Base-by-base conservation (phyloP, 148 eudicot species). In the Rhododendron kiyosumense region DNA sequence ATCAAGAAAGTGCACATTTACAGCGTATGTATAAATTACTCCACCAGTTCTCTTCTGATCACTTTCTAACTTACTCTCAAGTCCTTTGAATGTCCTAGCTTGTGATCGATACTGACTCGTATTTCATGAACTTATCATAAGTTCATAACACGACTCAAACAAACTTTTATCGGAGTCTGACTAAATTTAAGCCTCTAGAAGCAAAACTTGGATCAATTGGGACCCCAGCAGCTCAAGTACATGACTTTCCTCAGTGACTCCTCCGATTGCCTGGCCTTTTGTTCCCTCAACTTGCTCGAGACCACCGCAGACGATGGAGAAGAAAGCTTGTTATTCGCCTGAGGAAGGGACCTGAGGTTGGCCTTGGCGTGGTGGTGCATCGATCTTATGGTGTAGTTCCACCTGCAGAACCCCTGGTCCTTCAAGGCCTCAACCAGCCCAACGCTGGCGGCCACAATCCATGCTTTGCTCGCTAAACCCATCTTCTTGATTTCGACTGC, bases 151-250 rank as follows among this genome's bases (percentile, higher is more conserved):
- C 59, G 59, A 52, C 59, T 45, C 59, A 18, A 14, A 52, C 20
- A 14, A 52, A 52, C 12, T 11, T 2, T 57, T 17, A 57, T 5
- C 4, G 20, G 63, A 57, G 63, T 18, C 24, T n/a, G 0, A 18
- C 24, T 18, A 57, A 57, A 57, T 2, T 65, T 57, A 57, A n/a
- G 4, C 14, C 71, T 65, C 13, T 65, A 65, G 14, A 65, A 8
- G 18, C 3, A 32, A n/a, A n/a, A 65, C 10, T 65, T 2, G 26
- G 75, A 69, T 69, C 26, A 22, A 65, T 85, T 87, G 48, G 91
- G 89, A 78, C 89, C 89, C 91, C 91, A 89, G 54, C 91, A 87
- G 81, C 91, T 87, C 87, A 89, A 85, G 83, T 87, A 89, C 89
- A 89, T 87, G 59, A 89, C 90, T 82, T 76, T 87, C 45, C 87